phyloP scores from a whole-genome alignment of 2,329 filamentous ascomycete genomes.

The Fusarium cicatricum region DNA sequence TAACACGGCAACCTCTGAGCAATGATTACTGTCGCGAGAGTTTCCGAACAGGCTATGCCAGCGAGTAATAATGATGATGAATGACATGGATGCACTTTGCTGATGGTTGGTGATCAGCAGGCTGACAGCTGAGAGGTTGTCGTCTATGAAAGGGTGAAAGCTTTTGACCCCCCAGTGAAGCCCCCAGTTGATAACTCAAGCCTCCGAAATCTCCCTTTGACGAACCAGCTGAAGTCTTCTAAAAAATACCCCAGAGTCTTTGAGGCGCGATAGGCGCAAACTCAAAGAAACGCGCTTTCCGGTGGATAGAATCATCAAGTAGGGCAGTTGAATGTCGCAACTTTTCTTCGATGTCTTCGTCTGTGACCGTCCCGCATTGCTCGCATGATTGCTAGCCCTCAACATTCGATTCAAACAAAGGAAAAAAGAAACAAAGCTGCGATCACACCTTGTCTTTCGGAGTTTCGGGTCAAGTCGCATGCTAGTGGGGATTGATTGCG shows the following conservation, averaged over 20 bases:
- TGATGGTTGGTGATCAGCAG: constrained; percentile 2
- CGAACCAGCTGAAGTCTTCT: background rate
- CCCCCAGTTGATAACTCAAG: constrained; percentile 1
- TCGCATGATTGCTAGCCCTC: constrained; percentile 2
- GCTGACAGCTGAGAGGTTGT: background rate
- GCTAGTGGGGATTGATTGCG: constrained; percentile 16
- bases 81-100: constrained; percentile 5
- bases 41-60: background rate
- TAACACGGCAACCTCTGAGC: background rate
- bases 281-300: constrained; percentile 4
- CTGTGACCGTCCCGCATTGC: background rate
- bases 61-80: background rate
- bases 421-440: background rate
- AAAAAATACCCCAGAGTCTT: background rate
- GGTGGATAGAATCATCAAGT: background rate
- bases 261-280: constrained; percentile 5
- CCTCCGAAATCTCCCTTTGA: constrained; percentile 3
- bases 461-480: constrained; percentile 6
- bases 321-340: background rate
- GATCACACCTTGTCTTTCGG: constrained; percentile 10
- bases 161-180: background rate
- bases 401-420: background rate
- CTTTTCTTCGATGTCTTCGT: background rate
- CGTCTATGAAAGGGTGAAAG: background rate
- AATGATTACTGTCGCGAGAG: background rate